Base-by-base conservation (phyloP, 208 protist species). In the Crithidia brevicula region DNA sequence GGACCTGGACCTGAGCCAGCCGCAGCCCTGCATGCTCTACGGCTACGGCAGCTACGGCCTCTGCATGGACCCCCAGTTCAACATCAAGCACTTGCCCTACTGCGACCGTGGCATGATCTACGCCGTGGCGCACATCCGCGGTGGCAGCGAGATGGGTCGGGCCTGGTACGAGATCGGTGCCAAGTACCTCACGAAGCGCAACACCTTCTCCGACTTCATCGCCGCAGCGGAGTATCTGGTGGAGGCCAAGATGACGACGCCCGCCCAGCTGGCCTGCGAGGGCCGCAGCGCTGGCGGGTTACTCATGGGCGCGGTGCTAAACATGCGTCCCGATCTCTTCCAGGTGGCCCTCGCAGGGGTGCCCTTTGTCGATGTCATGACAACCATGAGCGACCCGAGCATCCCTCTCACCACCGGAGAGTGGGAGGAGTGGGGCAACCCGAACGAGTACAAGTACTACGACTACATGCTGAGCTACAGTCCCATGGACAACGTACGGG, bases 351-450 rank as follows among this genome's bases (percentile, higher is more conserved):
- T 97, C 31, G 89, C 92, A 3, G 82, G 89, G 27, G 97, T 98
- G 23, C 94, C 94, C 13, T 98, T 98, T 70, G 94, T 98, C 7
- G 97, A 98, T 63, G 81, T 97, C 25, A 91, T 98, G 84, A 97
- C 87, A 47, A 98, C 95, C 28, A 98, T 98, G 94, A 91, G 84
- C 66, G 96, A 98, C 68, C 82, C 88, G 50, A 84, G 68, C 54
- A 96, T 98, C 66, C 94, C 96, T 0, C 82, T 98, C 46, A 97
- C 94, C 9, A 91, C 87, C 1, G 87, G 79, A 3, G 93, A 98
- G 79, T 97, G 87, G 91, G 91, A 96, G 73, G 94, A 98, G 80
- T 98, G 96, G 95, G 96, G 96, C 20, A 98, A 98, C 86, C 95
- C 95, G 22, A 96, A 98, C 80, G 90, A 97, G 72, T 86, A 95